phyloP scores from a whole-genome alignment of 805 yeast genomes.

The Cyberlindnera amylophila region DNA sequence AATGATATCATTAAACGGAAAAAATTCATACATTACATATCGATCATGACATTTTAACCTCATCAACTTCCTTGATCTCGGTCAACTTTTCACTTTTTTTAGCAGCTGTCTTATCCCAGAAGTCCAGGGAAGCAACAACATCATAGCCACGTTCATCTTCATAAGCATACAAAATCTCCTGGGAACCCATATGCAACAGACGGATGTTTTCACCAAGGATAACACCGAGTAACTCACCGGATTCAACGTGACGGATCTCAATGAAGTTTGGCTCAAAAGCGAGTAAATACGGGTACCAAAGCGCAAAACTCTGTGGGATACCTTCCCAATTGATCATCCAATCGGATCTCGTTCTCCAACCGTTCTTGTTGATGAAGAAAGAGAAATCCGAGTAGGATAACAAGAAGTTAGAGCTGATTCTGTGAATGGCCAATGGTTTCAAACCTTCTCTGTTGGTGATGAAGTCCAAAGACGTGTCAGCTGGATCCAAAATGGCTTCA shows the following conservation, averaged over 20 bases:
- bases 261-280: slow-evolving; percentile 89
- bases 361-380: slow-evolving; percentile 89
- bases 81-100: slow-evolving; percentile 18
- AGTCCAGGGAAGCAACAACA: slow-evolving; percentile 87
- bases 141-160: slow-evolving; percentile 89
- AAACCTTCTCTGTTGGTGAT: slow-evolving; percentile 79
- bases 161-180: slow-evolving; percentile 89
- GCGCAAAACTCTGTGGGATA: slow-evolving; percentile 83
- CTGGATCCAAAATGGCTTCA: slow-evolving; percentile 93
- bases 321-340: slow-evolving; percentile 98
- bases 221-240: slow-evolving; percentile 81
- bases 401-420: slow-evolving; percentile 84
- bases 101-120: slow-evolving; percentile 55
- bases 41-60: slow-evolving; percentile 1
- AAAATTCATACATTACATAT: background rate
- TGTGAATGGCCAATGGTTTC: slow-evolving; percentile 87
- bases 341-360: slow-evolving; percentile 92
- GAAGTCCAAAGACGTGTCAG: slow-evolving; percentile 94
- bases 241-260: slow-evolving; percentile 88
- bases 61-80: slow-evolving; percentile 22
- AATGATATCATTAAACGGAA: background rate
- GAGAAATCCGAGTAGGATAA: slow-evolving; percentile 91
- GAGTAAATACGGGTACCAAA: slow-evolving; percentile 89
- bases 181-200: slow-evolving; percentile 82
- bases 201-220: slow-evolving; percentile 90